Base-by-base conservation (phyloP, 139 green algal species). In the Chlamydomonas sp. region DNA sequence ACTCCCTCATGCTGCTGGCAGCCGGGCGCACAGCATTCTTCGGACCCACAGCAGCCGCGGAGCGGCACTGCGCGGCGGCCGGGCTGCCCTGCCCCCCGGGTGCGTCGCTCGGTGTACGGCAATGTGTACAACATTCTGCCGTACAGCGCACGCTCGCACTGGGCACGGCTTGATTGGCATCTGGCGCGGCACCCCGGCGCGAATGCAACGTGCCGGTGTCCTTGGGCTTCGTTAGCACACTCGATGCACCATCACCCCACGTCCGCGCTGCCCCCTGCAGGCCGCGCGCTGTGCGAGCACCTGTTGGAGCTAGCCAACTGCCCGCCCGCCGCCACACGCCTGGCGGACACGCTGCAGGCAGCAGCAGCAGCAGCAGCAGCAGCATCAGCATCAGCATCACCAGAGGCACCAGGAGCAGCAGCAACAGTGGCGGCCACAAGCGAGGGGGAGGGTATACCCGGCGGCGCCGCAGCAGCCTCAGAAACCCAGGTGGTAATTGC, bases 1-100 rank as follows among this genome's bases (percentile, higher is more conserved):
- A 96, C 90, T 81, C 86, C 1, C 85, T 92, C 6, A 89, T 96
- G 73, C 90, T 97, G 3, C 88, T 97, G 87, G 92, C 91, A 0
- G 79, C 68, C 1, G 94, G 95, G 0, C 71, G 86, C n/a, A 79
- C 90, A 66, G 83, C 95, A 2, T 97, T 93, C 88, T 81, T 79
- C 16, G 95, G 95, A 1, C 74, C 88, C 2, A 87, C 84, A 7
- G 20, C 10, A 0, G 63, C 68, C 8, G 69, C 77, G 60, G 60
- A 14, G 20, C 63, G 1, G 12, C 85, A 68, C 78, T 85, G 85
- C 68, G 49, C 15, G 60, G 61, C 31, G 6, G 78, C 78, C 49
- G 77, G 85, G 62, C 75, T 10, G 90, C 88, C 12, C 79, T 93
- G 77, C 89, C 93, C 87, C 4, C 82, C 71, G 16, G 82, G 82